phyloP scores from a whole-genome alignment of 768 basidiomycete genomes.

The Calocera cornea region DNA sequence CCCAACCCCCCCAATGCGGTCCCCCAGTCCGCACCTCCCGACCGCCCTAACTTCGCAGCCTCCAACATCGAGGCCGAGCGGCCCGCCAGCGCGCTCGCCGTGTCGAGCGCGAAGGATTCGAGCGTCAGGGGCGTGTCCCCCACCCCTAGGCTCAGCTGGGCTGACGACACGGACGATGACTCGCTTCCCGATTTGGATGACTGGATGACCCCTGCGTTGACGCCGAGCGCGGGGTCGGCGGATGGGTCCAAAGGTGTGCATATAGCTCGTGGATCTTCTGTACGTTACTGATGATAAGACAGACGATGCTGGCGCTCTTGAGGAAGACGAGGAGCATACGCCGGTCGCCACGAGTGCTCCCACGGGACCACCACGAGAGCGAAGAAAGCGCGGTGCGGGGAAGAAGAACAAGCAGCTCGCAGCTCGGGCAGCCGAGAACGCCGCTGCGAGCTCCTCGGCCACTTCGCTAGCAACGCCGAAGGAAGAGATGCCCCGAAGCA shows the following conservation, averaged over 20 bases:
- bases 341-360: neutral
- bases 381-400: neutral
- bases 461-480: neutral
- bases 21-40: neutral
- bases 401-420: conserved; percentile 5
- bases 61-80: neutral
- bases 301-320: neutral
- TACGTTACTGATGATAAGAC: neutral
- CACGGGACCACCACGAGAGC: neutral
- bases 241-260: neutral
- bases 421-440: neutral
- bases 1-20: neutral
- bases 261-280: neutral
- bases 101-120: neutral
- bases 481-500: neutral
- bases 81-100: neutral
- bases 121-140: neutral
- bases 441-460: neutral
- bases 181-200: neutral
- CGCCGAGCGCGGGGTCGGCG: neutral
- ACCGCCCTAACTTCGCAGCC: neutral
- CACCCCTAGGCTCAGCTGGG: neutral
- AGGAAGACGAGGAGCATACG: neutral
- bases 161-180: conserved; percentile 1
- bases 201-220: neutral